Percentiles rank a stretch among this genome's conserved stretches.
Evolutionary conservation across 768 basidiomycete species (phyloP).

Genomic region (Tephrocybe sp.): DNA sequence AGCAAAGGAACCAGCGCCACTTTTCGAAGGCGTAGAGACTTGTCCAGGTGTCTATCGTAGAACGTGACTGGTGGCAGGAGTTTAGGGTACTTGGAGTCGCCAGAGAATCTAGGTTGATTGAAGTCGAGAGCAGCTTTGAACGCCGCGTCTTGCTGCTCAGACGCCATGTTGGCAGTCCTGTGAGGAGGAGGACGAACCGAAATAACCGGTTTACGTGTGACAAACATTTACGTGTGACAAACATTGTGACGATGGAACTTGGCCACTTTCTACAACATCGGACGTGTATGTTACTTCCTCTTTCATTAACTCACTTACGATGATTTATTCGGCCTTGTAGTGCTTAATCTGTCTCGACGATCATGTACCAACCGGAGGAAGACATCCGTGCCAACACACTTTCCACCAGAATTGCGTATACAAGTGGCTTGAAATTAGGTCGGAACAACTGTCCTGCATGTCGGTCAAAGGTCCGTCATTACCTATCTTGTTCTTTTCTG

Average conservation of each 20-base stretch:
- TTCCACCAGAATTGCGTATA: constrained; percentile 91
- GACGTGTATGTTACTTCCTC: constrained; percentile 54
- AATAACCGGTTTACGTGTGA: neutral
- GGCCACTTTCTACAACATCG: too few relatives aligned
- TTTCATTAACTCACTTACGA: neutral
- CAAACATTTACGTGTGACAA: too few relatives aligned
- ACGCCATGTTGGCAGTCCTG: neutral
- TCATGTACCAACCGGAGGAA: constrained; percentile 72
- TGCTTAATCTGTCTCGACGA: constrained; percentile 88
- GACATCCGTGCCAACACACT: constrained; percentile 83
- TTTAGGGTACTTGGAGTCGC: neutral
- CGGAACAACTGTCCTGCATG: constrained; percentile 93
- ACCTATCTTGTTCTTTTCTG: neutral
- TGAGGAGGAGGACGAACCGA: too few relatives aligned
- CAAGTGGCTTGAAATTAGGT: constrained; percentile 79
- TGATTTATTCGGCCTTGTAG: constrained; percentile 32
- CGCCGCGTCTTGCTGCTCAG: neutral
- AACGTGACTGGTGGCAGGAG: neutral
- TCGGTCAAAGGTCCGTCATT: constrained; percentile 59
- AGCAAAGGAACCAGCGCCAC: neutral
- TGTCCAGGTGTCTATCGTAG: constrained; percentile 10
- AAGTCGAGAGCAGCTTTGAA: neutral
- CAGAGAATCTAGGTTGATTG: neutral
- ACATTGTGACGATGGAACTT: too few relatives aligned
- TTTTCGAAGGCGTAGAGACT: neutral